Evolutionary conservation across 495 filamentous ascomycete genomes (phyloP), one percentile per base, ranked within the genome.

Genomic region (Thozetella sp.): DNA sequence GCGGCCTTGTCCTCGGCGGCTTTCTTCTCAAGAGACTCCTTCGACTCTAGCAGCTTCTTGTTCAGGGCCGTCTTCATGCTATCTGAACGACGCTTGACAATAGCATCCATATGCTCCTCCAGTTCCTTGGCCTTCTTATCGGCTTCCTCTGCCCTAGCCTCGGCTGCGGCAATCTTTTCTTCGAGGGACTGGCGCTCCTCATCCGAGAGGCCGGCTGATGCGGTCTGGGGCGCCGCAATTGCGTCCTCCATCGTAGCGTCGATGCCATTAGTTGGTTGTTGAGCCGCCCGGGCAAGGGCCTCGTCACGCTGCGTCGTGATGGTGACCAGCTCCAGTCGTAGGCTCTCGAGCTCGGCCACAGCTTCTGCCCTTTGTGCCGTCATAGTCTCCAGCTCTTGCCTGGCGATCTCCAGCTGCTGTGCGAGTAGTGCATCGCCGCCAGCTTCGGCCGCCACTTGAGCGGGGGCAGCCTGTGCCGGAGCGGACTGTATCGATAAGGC

Each of bases 31-130:
- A 71, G 55, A 4, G 65, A 55, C 60, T 85, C 75, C 58, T 83
- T 84, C 10, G 84, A 77, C 58, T 94, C 90, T 3, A 72, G 77
- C 4, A 96, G 76, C 66, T 88, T 91, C 64, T 82, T 87, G 57
- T 87, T 90, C 59, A 91, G 83, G 12, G 81, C 73, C 20, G 81
- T 81, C 70, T 91, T 93, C 82, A 95, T 85, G 67, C 83, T 86
- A 9, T 93, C 88, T 1, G 88, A 83, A 26, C 90, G 83, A 56
- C 81, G 77, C 62, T 90, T 87, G 54, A 90, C 69, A 56, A 84
- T 88, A 48, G 55, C 67, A 46, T 84, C 78, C 2, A 79, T 68
- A 4, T 78, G 74, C 0, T 87, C 81, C 56, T 89, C 85, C 17
- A 83, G 63, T 25, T 81, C 76, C 57, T 74, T 72, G 20, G 77